Conservation (phyloP, 2,329 filamentous ascomycete genomes). For the Aquanectria penicillioides region DNA sequence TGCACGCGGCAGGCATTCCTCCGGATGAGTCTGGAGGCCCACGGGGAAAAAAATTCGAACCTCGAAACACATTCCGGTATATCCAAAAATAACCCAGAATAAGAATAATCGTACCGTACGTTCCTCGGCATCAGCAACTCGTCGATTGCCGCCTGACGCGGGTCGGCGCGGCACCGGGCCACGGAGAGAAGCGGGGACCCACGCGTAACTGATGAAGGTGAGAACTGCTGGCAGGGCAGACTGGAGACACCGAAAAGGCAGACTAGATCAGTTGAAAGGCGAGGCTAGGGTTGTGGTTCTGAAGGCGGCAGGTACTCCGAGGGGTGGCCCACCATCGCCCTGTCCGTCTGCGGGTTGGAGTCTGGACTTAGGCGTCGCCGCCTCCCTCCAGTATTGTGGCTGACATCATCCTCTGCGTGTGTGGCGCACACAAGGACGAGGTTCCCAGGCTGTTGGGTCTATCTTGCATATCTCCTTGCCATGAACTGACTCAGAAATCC, state of each 20-base stretch:
- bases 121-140: constrained; percentile 8
- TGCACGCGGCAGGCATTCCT: constrained; percentile 3
- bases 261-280: no score
- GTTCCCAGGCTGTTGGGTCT: constrained; percentile 14
- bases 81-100: constrained; percentile 19
- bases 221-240: constrained; percentile 18
- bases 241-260: constrained; percentile 20
- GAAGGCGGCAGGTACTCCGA: background rate
- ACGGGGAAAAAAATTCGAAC: background rate
- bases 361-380: background rate
- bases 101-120: background rate
- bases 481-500: constrained; percentile 10
- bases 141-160: constrained; percentile 2
- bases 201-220: constrained; percentile 22
- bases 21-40: background rate
- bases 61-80: background rate
- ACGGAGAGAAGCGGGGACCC: constrained; percentile 20
- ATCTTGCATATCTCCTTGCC: constrained; percentile 8
- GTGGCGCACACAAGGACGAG: constrained; percentile 23
- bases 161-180: constrained; percentile 33
- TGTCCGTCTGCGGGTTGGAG: background rate
- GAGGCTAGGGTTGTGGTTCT: no score
- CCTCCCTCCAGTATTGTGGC: no score
- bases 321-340: background rate
- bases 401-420: constrained; percentile 18